These are phyloP conservation scores for Xylariales sp. DNA, from an alignment of 2,329 filamentous ascomycete species.

Conservation along the genomic window DNA sequence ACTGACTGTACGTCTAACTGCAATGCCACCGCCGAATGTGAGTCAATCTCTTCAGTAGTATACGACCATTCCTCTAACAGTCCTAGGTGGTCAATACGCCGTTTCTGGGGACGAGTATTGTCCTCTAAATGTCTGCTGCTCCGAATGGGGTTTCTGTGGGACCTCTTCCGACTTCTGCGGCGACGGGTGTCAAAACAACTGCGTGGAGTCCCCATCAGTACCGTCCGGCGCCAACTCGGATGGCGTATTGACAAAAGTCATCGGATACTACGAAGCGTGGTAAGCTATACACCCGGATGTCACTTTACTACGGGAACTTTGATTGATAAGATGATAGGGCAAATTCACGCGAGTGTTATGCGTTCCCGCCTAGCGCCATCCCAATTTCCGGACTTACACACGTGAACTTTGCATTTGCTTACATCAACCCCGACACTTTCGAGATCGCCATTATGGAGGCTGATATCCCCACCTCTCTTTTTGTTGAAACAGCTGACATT, in stretches of 20 bases:
- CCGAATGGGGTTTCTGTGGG: conserved; percentile 23
- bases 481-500: conserved; percentile 18
- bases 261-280: conserved; percentile 26
- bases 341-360: conserved; percentile 12
- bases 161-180: conserved; percentile 13
- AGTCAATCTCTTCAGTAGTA: too few species aligned
- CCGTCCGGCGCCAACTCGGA: conserved; percentile 9
- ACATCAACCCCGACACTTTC: conserved; percentile 22
- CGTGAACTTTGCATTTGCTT: conserved; percentile 30
- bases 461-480: conserved; percentile 9
- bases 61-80: too few species aligned
- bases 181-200: conserved; percentile 5
- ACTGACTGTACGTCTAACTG: background rate
- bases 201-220: conserved; percentile 3
- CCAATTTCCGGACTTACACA: conserved; percentile 24
- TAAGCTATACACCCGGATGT: too few species aligned
- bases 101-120: too few species aligned
- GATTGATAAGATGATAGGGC: too few species aligned
- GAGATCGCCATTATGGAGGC: background rate
- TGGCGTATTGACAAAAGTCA: conserved; percentile 5
- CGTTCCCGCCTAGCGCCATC: conserved; percentile 21
- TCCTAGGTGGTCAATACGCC: too few species aligned
- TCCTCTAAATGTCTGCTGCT: conserved; percentile 27
- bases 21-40: conserved; percentile 4
- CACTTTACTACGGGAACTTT: too few species aligned